Conservation (phyloP, 345 rosid genomes). For the Gossypium turneri region DNA sequence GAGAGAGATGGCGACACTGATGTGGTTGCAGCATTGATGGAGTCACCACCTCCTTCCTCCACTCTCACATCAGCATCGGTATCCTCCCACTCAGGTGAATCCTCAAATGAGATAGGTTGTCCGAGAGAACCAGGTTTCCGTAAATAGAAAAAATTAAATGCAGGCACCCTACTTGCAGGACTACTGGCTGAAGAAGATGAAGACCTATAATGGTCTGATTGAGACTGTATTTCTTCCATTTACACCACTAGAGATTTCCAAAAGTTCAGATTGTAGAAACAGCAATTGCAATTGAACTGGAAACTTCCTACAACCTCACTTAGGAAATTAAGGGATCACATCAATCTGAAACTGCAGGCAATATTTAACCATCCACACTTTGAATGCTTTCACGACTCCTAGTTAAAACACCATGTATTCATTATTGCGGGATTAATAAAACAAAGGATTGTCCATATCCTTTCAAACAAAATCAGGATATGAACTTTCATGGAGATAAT, state of each 20-base stretch:
- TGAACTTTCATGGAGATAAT: not conserved
- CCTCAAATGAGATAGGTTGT: conserved; percentile 95
- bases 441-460: not conserved
- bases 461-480: not conserved
- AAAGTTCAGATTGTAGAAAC: conserved; percentile 19
- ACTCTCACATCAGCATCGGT: conserved; percentile 67
- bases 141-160: conserved; percentile 89
- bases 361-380: not conserved
- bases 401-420: not conserved
- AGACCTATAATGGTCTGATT: conserved; percentile 87
- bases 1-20: conserved; percentile 81
- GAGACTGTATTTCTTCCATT: conserved; percentile 98
- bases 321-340: not conserved
- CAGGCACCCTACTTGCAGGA: conserved; percentile 92
- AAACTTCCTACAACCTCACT: conserved; percentile 17
- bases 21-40: conserved; percentile 71
- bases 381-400: not conserved
- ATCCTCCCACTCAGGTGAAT: conserved; percentile 99
- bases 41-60: conserved; percentile 77
- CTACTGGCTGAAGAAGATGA: conserved; percentile 97
- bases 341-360: not conserved
- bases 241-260: conserved; percentile 17
- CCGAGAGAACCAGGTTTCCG: conserved; percentile 87
- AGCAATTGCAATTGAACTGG: conserved; percentile 6
- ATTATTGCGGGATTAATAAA: not conserved